phyloP scores from a whole-genome alignment of 495 filamentous ascomycete species.

The Penicillium cosmopolitanum region DNA sequence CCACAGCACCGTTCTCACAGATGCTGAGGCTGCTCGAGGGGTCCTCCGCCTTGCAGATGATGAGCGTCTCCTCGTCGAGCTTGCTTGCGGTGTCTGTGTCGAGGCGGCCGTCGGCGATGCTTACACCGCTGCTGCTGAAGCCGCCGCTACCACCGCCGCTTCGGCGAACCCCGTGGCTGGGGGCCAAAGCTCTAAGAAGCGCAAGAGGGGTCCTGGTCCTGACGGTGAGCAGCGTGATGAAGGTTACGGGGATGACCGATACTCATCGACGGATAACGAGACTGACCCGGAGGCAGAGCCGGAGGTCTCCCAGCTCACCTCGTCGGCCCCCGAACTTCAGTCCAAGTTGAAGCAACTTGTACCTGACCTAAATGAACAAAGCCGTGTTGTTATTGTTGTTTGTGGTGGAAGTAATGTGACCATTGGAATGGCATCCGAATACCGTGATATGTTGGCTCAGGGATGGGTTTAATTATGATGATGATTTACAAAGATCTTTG shows the following conservation, averaged over 20 bases:
- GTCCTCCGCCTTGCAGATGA: conserved; percentile 79
- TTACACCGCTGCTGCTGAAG: conserved; percentile 16
- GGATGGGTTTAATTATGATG: conserved; percentile 39
- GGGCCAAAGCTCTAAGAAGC: conserved; percentile 36
- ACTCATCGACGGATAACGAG: conserved; percentile 38
- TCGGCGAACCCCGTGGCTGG: conserved; percentile 18
- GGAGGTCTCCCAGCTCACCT: conserved; percentile 10
- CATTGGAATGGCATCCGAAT: conserved; percentile 65
- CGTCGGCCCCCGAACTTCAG: conserved; percentile 26
- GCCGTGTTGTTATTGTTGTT: conserved; percentile 81
- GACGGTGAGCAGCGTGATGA: conserved; percentile 34
- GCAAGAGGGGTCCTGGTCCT: conserved; percentile 32
- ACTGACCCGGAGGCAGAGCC: conserved; percentile 31
- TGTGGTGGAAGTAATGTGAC: conserved; percentile 84
- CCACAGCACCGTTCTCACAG: conserved; percentile 69
- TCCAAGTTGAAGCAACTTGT: conserved; percentile 65
- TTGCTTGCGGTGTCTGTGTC: conserved; percentile 79
- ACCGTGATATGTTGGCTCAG: conserved; percentile 52
- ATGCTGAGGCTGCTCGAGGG: conserved; percentile 79
- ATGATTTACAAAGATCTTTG: conserved; percentile 10
- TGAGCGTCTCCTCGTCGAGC: conserved; percentile 77
- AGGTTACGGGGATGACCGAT: conserved; percentile 47
- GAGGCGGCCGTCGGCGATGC: conserved; percentile 56
- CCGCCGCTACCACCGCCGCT: conserved; percentile 2
- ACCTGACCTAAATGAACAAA: conserved; percentile 55